Conservation (phyloP, 1,139 yeast genomes). For the Sugiyamaella novakii region DNA sequence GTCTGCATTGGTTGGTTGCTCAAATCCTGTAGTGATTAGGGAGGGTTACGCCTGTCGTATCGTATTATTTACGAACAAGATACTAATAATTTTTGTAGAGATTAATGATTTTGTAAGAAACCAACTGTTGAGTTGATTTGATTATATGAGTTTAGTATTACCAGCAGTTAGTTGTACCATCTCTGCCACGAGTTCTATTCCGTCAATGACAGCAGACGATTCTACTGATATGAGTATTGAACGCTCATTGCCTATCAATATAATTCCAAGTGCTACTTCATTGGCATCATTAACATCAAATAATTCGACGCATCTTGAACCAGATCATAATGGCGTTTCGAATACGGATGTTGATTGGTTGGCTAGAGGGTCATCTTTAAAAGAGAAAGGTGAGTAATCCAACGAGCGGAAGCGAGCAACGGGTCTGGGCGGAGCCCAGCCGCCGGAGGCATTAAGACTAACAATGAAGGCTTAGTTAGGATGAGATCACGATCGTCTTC, state of each 20-base stretch:
- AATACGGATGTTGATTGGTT: conserved; percentile 80
- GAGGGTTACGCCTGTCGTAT: background rate
- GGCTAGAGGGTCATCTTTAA: conserved; percentile 58
- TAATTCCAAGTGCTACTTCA: conserved; percentile 2
- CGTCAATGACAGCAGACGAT: conserved; percentile 5
- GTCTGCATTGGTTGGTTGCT: background rate
- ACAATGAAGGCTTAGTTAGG: conserved; percentile 10
- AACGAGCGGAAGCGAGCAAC: conserved; percentile 1
- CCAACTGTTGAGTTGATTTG: background rate
- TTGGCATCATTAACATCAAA: conserved; percentile 1
- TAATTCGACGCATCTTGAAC: conserved; percentile 20
- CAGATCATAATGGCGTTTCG: conserved; percentile 52
- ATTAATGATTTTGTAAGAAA: background rate
- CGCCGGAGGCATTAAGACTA: conserved; percentile 9
- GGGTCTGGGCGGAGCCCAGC: conserved; percentile 12
- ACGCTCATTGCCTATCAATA: conserved; percentile 9
- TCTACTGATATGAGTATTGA: background rate
- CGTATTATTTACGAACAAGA: background rate
- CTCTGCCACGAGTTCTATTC: background rate
- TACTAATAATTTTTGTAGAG: too few relatives aligned
- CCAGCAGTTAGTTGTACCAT: background rate
- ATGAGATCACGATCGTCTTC: conserved; percentile 19
- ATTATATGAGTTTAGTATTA: background rate
- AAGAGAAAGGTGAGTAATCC: conserved; percentile 45
- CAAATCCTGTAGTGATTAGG: background rate